Evolutionary conservation across 169 alveolate genomes (phyloP).

Genomic region (Plasmodium cynomolgi): DNA sequence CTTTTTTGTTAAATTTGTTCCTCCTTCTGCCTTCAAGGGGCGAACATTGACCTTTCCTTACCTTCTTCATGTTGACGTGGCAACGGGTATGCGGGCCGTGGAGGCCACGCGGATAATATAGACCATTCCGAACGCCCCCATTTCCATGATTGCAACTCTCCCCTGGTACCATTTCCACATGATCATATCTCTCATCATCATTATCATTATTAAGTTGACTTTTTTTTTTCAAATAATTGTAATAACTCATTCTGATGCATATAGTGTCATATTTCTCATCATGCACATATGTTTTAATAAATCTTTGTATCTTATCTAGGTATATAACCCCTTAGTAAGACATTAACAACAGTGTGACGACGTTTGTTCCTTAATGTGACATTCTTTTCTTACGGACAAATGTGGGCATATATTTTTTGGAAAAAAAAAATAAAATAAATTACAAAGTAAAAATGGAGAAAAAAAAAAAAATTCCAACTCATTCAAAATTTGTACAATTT

Average conservation of each 20-base stretch:
- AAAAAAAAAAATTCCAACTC: slow-evolving; percentile 1
- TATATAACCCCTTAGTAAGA: not conserved
- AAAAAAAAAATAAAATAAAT: not conserved
- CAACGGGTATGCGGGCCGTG: not conserved
- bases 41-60: not conserved
- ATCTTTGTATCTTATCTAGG: not conserved
- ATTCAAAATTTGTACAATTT: slow-evolving; percentile 6
- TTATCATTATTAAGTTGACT: not conserved
- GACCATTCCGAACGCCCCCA: not conserved
- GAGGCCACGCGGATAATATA: not conserved
- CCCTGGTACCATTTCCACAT: slow-evolving; percentile 26
- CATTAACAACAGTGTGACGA: slow-evolving; percentile 2
- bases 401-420: not conserved
- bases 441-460: not conserved
- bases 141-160: not conserved
- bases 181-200: slow-evolving; percentile 10
- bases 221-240: slow-evolving; percentile 9
- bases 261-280: slow-evolving; percentile 43
- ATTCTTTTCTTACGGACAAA: slow-evolving; percentile 3
- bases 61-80: not conserved
- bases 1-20: not conserved
- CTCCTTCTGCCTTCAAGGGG: not conserved
- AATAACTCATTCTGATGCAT: slow-evolving; percentile 27
- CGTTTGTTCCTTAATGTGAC: not conserved
- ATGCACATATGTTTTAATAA: not conserved